A percentile compares a stretch with the other conserved stretches of the same genome.
Conservation (phyloP, 495 filamentous ascomycete genomes). For the Aspergillus ostianus region DNA sequence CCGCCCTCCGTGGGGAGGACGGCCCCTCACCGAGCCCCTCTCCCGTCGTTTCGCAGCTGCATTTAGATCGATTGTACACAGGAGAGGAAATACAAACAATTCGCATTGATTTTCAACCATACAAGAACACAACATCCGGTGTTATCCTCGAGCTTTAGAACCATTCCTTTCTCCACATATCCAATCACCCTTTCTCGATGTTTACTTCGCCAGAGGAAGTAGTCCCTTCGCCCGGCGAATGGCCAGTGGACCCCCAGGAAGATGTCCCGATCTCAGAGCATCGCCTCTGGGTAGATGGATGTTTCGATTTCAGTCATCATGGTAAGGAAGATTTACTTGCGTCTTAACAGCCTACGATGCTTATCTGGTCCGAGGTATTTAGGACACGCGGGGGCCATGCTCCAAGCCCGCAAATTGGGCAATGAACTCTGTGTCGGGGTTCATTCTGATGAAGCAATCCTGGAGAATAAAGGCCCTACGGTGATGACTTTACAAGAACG, state of each 20-base stretch:
- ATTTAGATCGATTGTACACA: neutral
- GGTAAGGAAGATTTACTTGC: slow-evolving; percentile 48
- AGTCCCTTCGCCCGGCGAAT: slow-evolving; percentile 51
- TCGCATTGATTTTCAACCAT: neutral
- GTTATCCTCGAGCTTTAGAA: neutral
- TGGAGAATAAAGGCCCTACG: slow-evolving; percentile 95
- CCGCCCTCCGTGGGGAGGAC: neutral
- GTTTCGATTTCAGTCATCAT: slow-evolving; percentile 98
- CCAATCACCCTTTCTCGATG: slow-evolving; percentile 6
- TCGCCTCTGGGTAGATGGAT: slow-evolving; percentile 95
- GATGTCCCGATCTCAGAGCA: slow-evolving; percentile 60
- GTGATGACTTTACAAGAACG: slow-evolving; percentile 94
- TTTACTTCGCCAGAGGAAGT: slow-evolving; percentile 29
- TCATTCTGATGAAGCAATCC: slow-evolving; percentile 91
- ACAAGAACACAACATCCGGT: neutral
- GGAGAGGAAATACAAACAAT: neutral
- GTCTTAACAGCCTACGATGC: neutral
- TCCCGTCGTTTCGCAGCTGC: neutral
- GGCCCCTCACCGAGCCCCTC: slow-evolving; percentile 1
- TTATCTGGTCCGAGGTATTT: slow-evolving; percentile 17
- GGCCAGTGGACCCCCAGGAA: slow-evolving; percentile 67
- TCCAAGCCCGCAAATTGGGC: slow-evolving; percentile 86
- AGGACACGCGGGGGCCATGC: slow-evolving; percentile 96
- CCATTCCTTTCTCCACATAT: neutral
- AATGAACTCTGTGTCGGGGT: slow-evolving; percentile 86